A percentile compares a stretch with the other conserved stretches of the same genome.
Conservation (phyloP, 345 rosid genomes). For the Salix arbutifolia region DNA sequence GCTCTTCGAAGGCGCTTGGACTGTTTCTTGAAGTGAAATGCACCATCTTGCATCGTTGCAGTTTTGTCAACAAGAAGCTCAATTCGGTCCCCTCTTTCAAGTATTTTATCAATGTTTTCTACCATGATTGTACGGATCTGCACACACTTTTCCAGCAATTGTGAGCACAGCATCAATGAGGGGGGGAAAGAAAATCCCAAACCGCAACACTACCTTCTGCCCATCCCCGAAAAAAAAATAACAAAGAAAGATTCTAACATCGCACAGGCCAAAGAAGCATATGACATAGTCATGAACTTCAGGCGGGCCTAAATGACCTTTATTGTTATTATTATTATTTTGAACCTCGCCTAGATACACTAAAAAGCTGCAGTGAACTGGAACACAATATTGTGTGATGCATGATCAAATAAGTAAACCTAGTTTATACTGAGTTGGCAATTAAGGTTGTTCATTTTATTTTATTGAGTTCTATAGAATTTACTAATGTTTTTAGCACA, state of each 20-base stretch:
- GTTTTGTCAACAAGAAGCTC: constrained; percentile 97
- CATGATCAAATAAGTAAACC: not conserved
- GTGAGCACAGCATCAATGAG: not conserved
- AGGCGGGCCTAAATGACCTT: not conserved
- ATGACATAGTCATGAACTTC: not conserved
- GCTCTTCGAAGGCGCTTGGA: constrained; percentile 87
- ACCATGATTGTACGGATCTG: constrained; percentile 95
- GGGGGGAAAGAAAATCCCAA: not conserved
- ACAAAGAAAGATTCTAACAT: not conserved
- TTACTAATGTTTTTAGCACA: not conserved
- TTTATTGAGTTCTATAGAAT: not conserved
- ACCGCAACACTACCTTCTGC: not conserved
- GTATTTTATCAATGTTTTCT: constrained; percentile 91
- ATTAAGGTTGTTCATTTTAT: not conserved
- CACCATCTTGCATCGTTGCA: constrained; percentile 85
- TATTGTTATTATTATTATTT: not conserved
- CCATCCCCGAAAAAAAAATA: not conserved
- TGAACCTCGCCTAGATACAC: not conserved
- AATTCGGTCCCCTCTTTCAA: constrained; percentile 93
- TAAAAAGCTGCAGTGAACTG: not conserved
- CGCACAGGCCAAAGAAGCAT: not conserved
- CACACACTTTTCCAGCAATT: not conserved
- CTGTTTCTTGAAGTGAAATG: constrained; percentile 94
- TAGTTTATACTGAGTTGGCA: not conserved
- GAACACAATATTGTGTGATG: not conserved